These are phyloP conservation scores for Talaromyces nanjingensis DNA, from an alignment of 495 filamentous ascomycete genomes.

Conservation along the genomic window DNA sequence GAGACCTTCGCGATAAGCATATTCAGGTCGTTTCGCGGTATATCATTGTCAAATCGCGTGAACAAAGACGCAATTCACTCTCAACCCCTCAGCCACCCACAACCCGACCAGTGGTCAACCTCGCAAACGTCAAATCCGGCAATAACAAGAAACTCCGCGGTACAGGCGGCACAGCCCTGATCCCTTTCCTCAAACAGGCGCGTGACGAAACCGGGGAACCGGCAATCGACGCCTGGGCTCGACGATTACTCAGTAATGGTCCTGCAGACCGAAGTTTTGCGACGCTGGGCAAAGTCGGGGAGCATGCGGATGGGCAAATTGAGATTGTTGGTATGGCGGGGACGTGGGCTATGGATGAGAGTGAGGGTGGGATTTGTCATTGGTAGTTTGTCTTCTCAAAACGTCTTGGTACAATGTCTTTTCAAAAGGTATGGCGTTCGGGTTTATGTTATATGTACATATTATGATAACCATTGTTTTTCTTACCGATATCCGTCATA, in stretches of 20 bases:
- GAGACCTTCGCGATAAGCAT: slow-evolving; percentile 86
- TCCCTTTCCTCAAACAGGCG: slow-evolving; percentile 91
- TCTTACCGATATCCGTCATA: neutral
- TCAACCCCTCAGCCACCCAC: slow-evolving; percentile 23
- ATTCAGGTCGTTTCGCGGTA: slow-evolving; percentile 95
- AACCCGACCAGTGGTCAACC: slow-evolving; percentile 40
- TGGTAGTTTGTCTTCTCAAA: slow-evolving; percentile 27
- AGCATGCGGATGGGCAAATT: slow-evolving; percentile 53
- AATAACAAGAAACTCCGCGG: slow-evolving; percentile 65
- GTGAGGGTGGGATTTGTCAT: slow-evolving; percentile 68
- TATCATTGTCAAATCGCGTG: slow-evolving; percentile 66
- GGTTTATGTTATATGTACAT: neutral
- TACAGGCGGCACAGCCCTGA: slow-evolving; percentile 86
- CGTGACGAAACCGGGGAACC: slow-evolving; percentile 93
- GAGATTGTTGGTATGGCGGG: slow-evolving; percentile 75
- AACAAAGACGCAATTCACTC: slow-evolving; percentile 42
- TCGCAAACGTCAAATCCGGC: slow-evolving; percentile 53
- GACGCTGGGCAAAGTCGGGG: slow-evolving; percentile 59
- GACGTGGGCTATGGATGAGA: slow-evolving; percentile 79
- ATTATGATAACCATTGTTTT: slow-evolving; percentile 1
- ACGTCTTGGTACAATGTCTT: neutral
- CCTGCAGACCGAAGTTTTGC: slow-evolving; percentile 30
- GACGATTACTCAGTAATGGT: slow-evolving; percentile 59
- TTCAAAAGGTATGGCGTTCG: neutral
- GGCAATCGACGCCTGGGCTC: slow-evolving; percentile 77